Percentiles rank a stretch among this genome's conserved stretches.
phyloP scores from a whole-genome alignment of 2,329 filamentous ascomycete species.

The Penicillium sp. region DNA sequence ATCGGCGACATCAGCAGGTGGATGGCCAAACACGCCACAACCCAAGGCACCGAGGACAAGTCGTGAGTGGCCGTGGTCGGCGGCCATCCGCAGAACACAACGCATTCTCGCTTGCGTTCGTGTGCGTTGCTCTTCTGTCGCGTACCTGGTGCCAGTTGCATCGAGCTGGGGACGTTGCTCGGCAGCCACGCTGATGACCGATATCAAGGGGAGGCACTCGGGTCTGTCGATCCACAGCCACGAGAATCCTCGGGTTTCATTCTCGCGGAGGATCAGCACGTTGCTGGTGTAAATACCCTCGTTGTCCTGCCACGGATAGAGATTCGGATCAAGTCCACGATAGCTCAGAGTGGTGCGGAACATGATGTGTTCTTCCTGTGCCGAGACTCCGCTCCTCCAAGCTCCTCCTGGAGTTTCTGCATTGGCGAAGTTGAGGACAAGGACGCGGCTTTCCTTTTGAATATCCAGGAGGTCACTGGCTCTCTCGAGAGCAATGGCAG shows the following conservation, averaged over 20 bases:
- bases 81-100: constrained; percentile 55
- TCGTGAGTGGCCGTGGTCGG: constrained; percentile 49
- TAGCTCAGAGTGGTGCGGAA: constrained; percentile 49
- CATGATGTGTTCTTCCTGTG: constrained; percentile 65
- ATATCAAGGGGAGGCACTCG: constrained; percentile 46
- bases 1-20: constrained; percentile 53
- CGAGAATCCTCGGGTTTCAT: constrained; percentile 42
- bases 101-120: constrained; percentile 60
- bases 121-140: constrained; percentile 41
- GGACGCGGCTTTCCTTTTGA: constrained; percentile 41
- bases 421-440: constrained; percentile 62
- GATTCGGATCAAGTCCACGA: constrained; percentile 34
- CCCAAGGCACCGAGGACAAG: constrained; percentile 64
- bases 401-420: constrained; percentile 55
- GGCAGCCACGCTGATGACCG: constrained; percentile 57
- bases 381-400: constrained; percentile 55
- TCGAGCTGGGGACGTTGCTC: constrained; percentile 39
- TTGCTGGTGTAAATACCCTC: constrained; percentile 55
- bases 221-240: constrained; percentile 40
- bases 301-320: constrained; percentile 50
- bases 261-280: constrained; percentile 54
- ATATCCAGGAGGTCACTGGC: constrained; percentile 15
- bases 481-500: constrained; percentile 42
- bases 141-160: constrained; percentile 31
- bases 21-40: constrained; percentile 62